Base-by-base conservation (phyloP, 140 eudicot species). In the Flaveria floridana region DNA sequence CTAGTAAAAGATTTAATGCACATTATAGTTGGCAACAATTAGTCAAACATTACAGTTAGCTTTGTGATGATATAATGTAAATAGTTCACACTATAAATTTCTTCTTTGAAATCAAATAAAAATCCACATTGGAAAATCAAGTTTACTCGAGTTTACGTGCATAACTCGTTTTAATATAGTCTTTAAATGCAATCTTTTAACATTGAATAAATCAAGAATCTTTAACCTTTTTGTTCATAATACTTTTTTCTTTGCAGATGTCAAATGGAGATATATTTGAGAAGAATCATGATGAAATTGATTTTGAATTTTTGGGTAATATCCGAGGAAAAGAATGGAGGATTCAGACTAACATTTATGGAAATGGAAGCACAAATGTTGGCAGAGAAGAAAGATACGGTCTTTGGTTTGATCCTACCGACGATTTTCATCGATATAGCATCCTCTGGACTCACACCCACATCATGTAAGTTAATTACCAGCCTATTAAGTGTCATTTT, bases 251-350 rank as follows among this genome's bases (percentile, higher is more conserved):
- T 34, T 75, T 55, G 72, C 85, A 92, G 98, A 87, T 89, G 98
- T 92, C 98, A 39, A 92, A 92, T 77, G 96, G 87, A 44, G 98
- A 92, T 82, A 85, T 76, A 65, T 92, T 82, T 78, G 88, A 87
- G 81, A 86, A 86, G 65, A 89, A 82, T 82, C 96, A 92, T 75
- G 98, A 92, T 57, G 98, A 92, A 78, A 68, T 92, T 1, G 98
- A 92, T 74, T 89, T 92, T 65, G 98, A 92, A 82, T 92, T 92
- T 77, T 82, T 92, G 87, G 98, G 98, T 1, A 92, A 92, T 61
- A 92, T 92, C 6, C 85, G 98, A 67, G 98, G 96, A 41, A 92
- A 89, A 85, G 86, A 92, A 30, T 92, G 98, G 98, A 83, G 98
- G 69, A 80, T 92, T 72, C 98, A 92, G 56, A 92, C 98, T 6